Base-by-base conservation (phyloP, 2,329 filamentous ascomycete species). In the Phaeoacremonium minimum region DNA sequence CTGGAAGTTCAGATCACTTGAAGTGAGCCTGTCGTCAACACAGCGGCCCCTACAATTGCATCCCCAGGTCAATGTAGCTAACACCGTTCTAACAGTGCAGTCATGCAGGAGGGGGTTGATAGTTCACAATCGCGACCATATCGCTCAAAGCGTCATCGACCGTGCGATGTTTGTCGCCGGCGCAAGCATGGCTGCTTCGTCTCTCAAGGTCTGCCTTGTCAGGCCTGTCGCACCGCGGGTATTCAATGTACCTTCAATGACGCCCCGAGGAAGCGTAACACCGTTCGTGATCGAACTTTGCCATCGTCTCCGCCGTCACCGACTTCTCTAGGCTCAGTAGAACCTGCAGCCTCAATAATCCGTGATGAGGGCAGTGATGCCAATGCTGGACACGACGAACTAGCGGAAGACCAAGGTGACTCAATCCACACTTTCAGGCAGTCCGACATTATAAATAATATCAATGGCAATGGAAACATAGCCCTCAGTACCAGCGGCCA, bases 81-180 rank as follows among this genome's bases (percentile, higher is more conserved):
- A n/a, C n/a, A n/a, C n/a, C n/a, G n/a, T n/a, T n/a, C n/a, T n/a
- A n/a, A n/a, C n/a, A n/a, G n/a, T n/a, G n/a, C n/a, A n/a, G n/a
- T n/a, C n/a, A n/a, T n/a, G n/a, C n/a, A n/a, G n/a, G n/a, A n/a
- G n/a, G n/a, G n/a, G n/a, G n/a, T n/a, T n/a, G n/a, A n/a, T n/a
- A n/a, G n/a, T n/a, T n/a, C n/a, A n/a, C n/a, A n/a, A n/a, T n/a
- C 29, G 16, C 50, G 55, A 20, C 55, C 54, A 11, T 57, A 57
- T 37, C 52, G 54, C 29, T 57, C 55, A 28, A 57, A 57, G 36
- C 45, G 52, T n/a, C 51, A 55, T 35, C 49, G 53, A 28, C 55
- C 55, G 13, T 57, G 55, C 33, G 53, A 57, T 42, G 48, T 53
- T 45, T 57, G 55, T 44, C 53, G 55, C 9, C 45, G 47, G 18